These are phyloP conservation scores for Geum urbanum DNA, from an alignment of 306 rosid genomes.

Conservation along the genomic window DNA sequence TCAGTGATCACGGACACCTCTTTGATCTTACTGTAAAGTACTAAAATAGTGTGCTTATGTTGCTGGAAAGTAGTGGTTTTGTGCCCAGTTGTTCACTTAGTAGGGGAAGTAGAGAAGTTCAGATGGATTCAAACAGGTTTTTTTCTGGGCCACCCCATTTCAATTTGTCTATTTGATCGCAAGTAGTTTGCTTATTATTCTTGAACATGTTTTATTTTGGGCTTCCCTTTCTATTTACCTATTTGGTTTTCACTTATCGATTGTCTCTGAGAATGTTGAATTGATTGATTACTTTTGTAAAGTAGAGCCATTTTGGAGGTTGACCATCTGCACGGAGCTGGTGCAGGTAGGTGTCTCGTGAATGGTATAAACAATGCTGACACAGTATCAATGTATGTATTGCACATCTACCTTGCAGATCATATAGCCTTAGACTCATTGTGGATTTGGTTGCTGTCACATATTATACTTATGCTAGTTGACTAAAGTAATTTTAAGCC, in stretches of 20 bases:
- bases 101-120: not conserved
- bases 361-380: constrained; percentile 3
- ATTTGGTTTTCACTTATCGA: not conserved
- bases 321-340: not conserved
- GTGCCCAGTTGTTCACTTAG: not conserved
- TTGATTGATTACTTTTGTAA: not conserved
- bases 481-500: not conserved
- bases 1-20: not conserved
- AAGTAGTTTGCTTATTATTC: no score
- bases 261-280: constrained; percentile 9
- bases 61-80: not conserved
- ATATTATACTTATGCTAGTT: constrained; percentile 10
- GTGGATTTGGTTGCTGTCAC: constrained; percentile 11
- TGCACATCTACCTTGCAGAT: not conserved
- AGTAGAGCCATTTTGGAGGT: constrained; percentile 4
- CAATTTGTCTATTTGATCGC: not conserved
- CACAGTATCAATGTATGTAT: not conserved
- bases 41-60: not conserved
- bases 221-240: not conserved
- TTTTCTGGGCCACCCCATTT: not conserved
- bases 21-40: not conserved
- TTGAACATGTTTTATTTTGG: not conserved
- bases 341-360: constrained; percentile 3
- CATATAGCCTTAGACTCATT: not conserved
- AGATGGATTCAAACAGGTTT: not conserved